Evolutionary conservation across 352 stramenopile species (phyloP).

Genomic region (Pseudoperonospora humuli): DNA sequence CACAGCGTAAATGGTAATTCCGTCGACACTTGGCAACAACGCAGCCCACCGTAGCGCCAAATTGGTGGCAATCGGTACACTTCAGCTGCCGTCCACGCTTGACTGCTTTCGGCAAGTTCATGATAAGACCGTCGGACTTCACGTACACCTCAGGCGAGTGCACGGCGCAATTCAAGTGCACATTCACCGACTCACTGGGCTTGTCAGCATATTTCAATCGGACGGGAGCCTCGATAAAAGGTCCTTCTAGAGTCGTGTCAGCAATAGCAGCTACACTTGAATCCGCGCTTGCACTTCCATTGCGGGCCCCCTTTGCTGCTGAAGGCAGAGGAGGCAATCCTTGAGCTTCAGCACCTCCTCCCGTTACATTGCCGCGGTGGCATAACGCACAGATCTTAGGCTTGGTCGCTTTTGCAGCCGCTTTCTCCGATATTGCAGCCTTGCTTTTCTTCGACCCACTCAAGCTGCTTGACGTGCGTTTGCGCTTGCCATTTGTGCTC

Average conservation of each 20-base stretch:
- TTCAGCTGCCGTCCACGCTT: conserved; percentile 73
- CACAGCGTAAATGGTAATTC: conserved; percentile 78
- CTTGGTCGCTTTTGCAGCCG: conserved; percentile 3
- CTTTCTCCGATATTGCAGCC: conserved; percentile 4
- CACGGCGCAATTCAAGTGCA: conserved; percentile 78
- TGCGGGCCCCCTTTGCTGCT: conserved; percentile 10
- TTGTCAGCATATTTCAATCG: conserved; percentile 71
- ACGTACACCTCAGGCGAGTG: conserved; percentile 80
- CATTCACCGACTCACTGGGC: conserved; percentile 50
- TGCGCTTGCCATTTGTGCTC: conserved; percentile 25
- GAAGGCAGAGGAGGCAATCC: conserved; percentile 1
- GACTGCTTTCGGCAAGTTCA: conserved; percentile 65
- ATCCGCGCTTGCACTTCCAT: conserved; percentile 9
- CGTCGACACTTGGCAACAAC: conserved; percentile 66
- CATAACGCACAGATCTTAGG: conserved; percentile 56
- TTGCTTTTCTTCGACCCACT: conserved; percentile 19
- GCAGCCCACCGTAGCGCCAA: conserved; percentile 70
- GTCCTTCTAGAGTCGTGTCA: conserved; percentile 41
- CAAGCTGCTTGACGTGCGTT: conserved; percentile 13
- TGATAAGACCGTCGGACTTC: conserved; percentile 72
- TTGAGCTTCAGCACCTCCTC: conserved; percentile 6
- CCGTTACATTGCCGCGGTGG: conserved; percentile 39
- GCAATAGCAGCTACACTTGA: conserved; percentile 15
- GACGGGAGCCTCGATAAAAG: conserved; percentile 69
- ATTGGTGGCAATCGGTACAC: conserved; percentile 57